These are phyloP conservation scores for Capsicum pubescens DNA, from an alignment of 257 asterid genomes.

Conservation along the genomic window DNA sequence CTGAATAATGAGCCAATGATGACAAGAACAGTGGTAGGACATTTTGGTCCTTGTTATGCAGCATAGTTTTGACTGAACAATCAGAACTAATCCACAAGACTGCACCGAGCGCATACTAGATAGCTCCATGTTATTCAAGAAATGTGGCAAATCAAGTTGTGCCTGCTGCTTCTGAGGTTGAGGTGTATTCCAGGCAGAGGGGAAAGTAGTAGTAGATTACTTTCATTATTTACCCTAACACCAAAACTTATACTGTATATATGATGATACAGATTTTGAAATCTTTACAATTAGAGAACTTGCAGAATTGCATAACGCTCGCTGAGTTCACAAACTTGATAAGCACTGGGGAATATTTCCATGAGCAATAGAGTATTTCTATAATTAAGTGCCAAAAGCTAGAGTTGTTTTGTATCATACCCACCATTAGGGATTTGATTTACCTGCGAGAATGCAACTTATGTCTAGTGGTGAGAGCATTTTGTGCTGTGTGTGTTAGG, in stretches of 20 bases:
- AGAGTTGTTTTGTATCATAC: not conserved
- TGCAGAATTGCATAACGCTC: not conserved
- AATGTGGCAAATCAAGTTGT: conserved; percentile 19
- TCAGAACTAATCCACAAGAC: not conserved
- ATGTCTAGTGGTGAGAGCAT: not conserved
- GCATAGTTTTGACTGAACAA: not conserved
- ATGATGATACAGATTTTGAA: not conserved
- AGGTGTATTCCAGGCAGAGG: not conserved
- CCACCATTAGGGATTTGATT: not conserved
- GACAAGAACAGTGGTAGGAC: not conserved
- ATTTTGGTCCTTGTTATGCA: not conserved
- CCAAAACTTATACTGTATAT: not conserved
- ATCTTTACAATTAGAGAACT: not conserved
- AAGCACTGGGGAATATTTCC: not conserved
- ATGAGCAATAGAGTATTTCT: not conserved
- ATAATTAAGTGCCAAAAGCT: not conserved
- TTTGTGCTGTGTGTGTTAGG: not conserved
- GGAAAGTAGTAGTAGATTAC: not conserved
- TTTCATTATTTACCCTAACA: not conserved
- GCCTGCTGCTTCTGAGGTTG: not conserved
- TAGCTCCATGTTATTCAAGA: not conserved
- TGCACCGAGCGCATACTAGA: not conserved
- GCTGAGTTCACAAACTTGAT: not conserved
- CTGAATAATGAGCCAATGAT: not conserved
- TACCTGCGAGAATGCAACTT: not conserved